Percentiles rank a stretch among this genome's conserved stretches.
phyloP scores from a whole-genome alignment of 2,329 filamentous ascomycete species.

The Conoideocrella luteorostrata region DNA sequence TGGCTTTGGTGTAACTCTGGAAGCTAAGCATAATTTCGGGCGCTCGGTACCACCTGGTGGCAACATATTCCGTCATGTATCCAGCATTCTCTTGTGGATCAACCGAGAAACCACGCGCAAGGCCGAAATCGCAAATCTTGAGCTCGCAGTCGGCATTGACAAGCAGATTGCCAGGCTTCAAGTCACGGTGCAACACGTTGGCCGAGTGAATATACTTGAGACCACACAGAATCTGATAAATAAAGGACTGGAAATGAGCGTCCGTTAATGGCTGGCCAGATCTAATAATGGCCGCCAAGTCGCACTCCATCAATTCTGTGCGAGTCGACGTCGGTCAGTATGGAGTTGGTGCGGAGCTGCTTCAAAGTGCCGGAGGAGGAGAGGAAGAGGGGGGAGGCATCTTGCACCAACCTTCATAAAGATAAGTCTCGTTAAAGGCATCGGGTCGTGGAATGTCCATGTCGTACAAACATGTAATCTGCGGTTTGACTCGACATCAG shows the following conservation, averaged over 20 bases:
- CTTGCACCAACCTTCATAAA: conserved; percentile 76
- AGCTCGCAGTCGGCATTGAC: conserved; percentile 99
- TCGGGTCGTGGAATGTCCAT: conserved; percentile 98
- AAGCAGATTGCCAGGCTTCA: conserved; percentile 94
- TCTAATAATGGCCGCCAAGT: conserved; percentile 93
- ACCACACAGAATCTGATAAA: conserved; percentile 98
- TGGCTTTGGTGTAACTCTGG: conserved; percentile 99
- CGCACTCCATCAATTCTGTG: conserved; percentile 96
- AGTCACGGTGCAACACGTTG: conserved; percentile 91
- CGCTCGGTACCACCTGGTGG: conserved; percentile 89
- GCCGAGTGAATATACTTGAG: conserved; percentile 99
- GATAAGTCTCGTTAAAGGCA: conserved; percentile 98
- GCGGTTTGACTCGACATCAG: conserved; percentile 2
- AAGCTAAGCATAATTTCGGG: conserved; percentile 99
- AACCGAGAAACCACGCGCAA: conserved; percentile 92
- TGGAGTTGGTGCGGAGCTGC: too few species aligned
- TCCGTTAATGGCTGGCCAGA: conserved; percentile 96
- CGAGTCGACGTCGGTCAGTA: too few species aligned
- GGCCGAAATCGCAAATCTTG: conserved; percentile 97
- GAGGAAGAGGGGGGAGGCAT: neutral
- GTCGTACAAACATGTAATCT: conserved; percentile 99
- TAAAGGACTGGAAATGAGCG: conserved; percentile 98
- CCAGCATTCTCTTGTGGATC: conserved; percentile 97
- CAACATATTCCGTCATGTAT: conserved; percentile 99
- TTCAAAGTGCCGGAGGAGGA: neutral